Percentiles rank a stretch among this genome's conserved stretches.
Conservation (phyloP, 2,329 filamentous ascomycete species). For the Monilinia fructigena region DNA sequence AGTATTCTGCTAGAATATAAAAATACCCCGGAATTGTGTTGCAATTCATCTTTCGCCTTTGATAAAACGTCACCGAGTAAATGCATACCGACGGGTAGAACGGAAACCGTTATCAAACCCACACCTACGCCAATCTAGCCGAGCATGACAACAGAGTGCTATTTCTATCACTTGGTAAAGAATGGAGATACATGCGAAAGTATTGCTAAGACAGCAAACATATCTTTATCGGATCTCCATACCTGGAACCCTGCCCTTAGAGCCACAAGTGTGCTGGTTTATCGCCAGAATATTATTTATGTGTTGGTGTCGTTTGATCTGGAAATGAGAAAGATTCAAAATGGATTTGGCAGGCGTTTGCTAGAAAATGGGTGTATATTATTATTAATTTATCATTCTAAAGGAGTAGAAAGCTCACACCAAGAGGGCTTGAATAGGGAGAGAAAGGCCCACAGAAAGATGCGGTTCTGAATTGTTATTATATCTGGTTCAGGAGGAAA, state of each 20-base stretch:
- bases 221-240: background rate
- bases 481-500: background rate
- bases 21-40: slow-evolving; percentile 6
- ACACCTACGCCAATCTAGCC: background rate
- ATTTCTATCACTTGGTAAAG: background rate
- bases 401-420: background rate
- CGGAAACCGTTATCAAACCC: background rate
- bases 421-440: background rate
- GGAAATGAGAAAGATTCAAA: background rate
- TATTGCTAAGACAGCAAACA: background rate
- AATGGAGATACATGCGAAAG: background rate
- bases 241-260: background rate
- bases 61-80: background rate
- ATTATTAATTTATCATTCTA: background rate
- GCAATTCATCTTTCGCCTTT: background rate
- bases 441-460: background rate
- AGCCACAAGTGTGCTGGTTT: background rate
- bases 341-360: background rate
- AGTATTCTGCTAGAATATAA: slow-evolving; percentile 10
- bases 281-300: background rate
- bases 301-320: background rate
- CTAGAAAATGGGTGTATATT: background rate
- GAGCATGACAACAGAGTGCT: background rate
- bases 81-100: slow-evolving; percentile 2
- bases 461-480: background rate